Percentiles rank a stretch among this genome's conserved stretches.
phyloP scores from a whole-genome alignment of 176 grass and related monocot species.

The Chloris gayana region DNA sequence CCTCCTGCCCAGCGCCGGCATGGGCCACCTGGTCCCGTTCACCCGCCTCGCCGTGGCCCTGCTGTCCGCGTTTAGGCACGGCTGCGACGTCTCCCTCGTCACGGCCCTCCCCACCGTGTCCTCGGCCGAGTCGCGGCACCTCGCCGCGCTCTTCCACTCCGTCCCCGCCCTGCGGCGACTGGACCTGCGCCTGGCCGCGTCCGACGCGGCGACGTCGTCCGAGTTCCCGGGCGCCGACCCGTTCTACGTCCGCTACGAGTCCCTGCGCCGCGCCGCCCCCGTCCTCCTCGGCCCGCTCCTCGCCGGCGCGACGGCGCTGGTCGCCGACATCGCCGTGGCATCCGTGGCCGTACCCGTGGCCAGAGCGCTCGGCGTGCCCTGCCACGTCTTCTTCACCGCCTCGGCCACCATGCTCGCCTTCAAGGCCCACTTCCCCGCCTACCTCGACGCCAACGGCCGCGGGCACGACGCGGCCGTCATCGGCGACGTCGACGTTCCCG shows the following conservation, averaged over 20 bases:
- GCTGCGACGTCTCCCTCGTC: slow-evolving; percentile 61
- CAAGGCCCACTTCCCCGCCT: slow-evolving; percentile 29
- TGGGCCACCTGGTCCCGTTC: slow-evolving; percentile 79
- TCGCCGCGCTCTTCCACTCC: slow-evolving; percentile 32
- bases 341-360: slow-evolving; percentile 8
- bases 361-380: slow-evolving; percentile 18
- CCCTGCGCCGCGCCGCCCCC: slow-evolving; percentile 1
- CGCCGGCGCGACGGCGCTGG: slow-evolving; percentile 16
- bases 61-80: slow-evolving; percentile 22
- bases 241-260: slow-evolving; percentile 32
- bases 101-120: slow-evolving; percentile 55
- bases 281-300: slow-evolving; percentile 20
- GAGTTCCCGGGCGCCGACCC: slow-evolving; percentile 28
- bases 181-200: slow-evolving; percentile 33
- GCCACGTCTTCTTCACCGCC: slow-evolving; percentile 37
- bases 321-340: slow-evolving; percentile 26
- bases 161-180: slow-evolving; percentile 51
- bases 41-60: slow-evolving; percentile 52
- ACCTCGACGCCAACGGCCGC: slow-evolving; percentile 4
- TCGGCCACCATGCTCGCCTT: slow-evolving; percentile 18
- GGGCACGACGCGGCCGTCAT: neutral
- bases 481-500: slow-evolving; percentile 18
- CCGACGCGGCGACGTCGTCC: slow-evolving; percentile 13
- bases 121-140: slow-evolving; percentile 50
- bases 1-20: slow-evolving; percentile 69